phyloP scores from a whole-genome alignment of 441 rosid genomes.

The Omphalea diandra region DNA sequence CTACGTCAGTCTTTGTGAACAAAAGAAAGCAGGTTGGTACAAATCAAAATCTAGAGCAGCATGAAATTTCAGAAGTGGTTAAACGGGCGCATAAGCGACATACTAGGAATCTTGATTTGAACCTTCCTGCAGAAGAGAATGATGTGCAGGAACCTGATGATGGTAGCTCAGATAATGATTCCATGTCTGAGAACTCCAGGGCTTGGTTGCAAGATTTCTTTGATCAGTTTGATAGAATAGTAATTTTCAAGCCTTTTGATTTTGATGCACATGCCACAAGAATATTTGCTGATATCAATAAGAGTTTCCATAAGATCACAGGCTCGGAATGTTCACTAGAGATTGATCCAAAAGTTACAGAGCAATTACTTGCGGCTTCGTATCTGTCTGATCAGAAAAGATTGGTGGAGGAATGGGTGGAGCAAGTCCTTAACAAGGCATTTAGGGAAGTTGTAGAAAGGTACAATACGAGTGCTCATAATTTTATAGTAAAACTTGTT shows the following conservation, averaged over 20 bases:
- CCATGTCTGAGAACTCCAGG: conserved; percentile 36
- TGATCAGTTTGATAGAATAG: conserved; percentile 34
- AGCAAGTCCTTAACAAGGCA: conserved; percentile 46
- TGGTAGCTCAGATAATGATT: conserved; percentile 27
- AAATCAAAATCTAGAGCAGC: conserved; percentile 28
- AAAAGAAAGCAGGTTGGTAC: conserved; percentile 54
- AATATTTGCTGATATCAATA: conserved; percentile 34
- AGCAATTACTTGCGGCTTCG: conserved; percentile 56
- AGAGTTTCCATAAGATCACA: conserved; percentile 36
- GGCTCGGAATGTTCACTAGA: conserved; percentile 44
- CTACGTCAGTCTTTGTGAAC: conserved; percentile 29
- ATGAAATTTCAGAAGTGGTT: conserved; percentile 29
- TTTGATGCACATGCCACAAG: conserved; percentile 55
- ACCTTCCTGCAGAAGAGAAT: conserved; percentile 67
- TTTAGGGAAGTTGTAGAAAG: conserved; percentile 42
- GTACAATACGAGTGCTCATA: conserved; percentile 39
- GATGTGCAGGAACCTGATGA: conserved; percentile 30
- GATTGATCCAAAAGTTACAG: conserved; percentile 55
- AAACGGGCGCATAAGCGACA: conserved; percentile 47
- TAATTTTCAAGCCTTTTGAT: conserved; percentile 65
- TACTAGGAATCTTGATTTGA: conserved; percentile 56
- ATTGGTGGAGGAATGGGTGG: conserved; percentile 50
- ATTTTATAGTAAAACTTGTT: conserved; percentile 49
- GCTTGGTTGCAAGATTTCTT: conserved; percentile 59
- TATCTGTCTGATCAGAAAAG: conserved; percentile 40